These are phyloP conservation scores for Plasmodium relictum DNA, from an alignment of 169 alveolate genomes.

Conservation along the genomic window DNA sequence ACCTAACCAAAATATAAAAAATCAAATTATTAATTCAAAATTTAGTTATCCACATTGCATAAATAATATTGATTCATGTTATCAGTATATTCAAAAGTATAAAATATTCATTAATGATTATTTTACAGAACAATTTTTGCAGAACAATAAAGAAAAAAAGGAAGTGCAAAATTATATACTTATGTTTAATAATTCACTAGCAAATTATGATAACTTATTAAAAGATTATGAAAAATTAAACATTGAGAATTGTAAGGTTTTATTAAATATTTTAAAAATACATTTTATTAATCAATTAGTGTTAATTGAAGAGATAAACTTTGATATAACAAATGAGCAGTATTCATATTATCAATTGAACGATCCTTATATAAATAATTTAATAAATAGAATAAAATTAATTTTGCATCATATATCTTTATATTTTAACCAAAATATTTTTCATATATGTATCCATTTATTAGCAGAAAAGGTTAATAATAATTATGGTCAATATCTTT, in stretches of 20 bases:
- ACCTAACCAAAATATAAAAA: conserved; percentile 13
- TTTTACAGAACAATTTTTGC: conserved; percentile 37
- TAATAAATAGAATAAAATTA: conserved; percentile 38
- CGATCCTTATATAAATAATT: conserved; percentile 60
- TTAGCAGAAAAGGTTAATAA: conserved; percentile 59
- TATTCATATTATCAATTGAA: conserved; percentile 69
- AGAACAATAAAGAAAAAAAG: conserved; percentile 30
- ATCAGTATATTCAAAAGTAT: conserved; percentile 63
- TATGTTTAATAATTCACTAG: conserved; percentile 63
- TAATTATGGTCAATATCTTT: neutral
- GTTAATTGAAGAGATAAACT: conserved; percentile 50
- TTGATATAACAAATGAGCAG: conserved; percentile 62
- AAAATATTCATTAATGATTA: conserved; percentile 33
- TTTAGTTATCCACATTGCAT: conserved; percentile 67
- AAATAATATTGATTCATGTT: conserved; percentile 70
- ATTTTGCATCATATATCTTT: conserved; percentile 28
- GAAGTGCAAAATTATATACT: conserved; percentile 44
- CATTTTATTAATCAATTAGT: conserved; percentile 60
- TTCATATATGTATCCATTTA: conserved; percentile 20
- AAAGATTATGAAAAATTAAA: conserved; percentile 58
- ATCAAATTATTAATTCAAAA: conserved; percentile 53
- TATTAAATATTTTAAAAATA: conserved; percentile 56
- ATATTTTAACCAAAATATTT: conserved; percentile 60
- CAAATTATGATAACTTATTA: conserved; percentile 53
- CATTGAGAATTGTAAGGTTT: conserved; percentile 51